phyloP scores from a whole-genome alignment of 768 basidiomycete species.

The Leucosporidium creatinivorum region DNA sequence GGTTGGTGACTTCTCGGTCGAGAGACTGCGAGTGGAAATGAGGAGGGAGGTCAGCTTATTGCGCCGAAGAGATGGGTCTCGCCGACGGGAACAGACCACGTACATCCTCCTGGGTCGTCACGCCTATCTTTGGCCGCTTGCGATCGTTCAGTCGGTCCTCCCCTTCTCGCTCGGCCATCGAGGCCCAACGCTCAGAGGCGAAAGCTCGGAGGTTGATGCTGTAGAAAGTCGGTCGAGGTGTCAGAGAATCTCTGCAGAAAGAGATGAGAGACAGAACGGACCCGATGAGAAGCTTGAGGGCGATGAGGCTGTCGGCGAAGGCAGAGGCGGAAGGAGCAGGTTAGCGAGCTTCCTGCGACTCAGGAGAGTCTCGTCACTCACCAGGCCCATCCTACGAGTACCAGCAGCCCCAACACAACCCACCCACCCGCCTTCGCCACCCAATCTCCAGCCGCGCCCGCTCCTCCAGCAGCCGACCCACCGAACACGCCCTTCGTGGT shows the following conservation, averaged over 20 bases:
- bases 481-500: not conserved
- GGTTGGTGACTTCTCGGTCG: not conserved
- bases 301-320: slow-evolving; percentile 23
- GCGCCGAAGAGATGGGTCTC: too few species aligned
- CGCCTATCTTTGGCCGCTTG: slow-evolving; percentile 41
- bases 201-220: slow-evolving; percentile 42
- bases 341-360: not conserved
- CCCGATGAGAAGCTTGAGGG: slow-evolving; percentile 87
- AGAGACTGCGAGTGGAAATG: not conserved
- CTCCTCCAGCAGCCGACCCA: too few species aligned
- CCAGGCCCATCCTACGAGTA: slow-evolving; percentile 75
- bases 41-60: not conserved
- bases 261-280: not conserved
- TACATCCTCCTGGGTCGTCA: slow-evolving; percentile 34
- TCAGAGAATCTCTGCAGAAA: not conserved
- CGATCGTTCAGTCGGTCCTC: slow-evolving; percentile 44
- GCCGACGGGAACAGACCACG: not conserved
- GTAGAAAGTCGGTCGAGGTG: not conserved
- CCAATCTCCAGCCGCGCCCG: slow-evolving; percentile 12
- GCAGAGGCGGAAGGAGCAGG: not conserved
- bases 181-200: slow-evolving; percentile 40
- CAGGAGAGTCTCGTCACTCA: too few species aligned
- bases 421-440: slow-evolving; percentile 6
- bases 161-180: slow-evolving; percentile 41
- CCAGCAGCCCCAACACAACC: slow-evolving; percentile 42